These are phyloP conservation scores for Garcia nutans DNA, from an alignment of 345 rosid species.

Conservation along the genomic window DNA sequence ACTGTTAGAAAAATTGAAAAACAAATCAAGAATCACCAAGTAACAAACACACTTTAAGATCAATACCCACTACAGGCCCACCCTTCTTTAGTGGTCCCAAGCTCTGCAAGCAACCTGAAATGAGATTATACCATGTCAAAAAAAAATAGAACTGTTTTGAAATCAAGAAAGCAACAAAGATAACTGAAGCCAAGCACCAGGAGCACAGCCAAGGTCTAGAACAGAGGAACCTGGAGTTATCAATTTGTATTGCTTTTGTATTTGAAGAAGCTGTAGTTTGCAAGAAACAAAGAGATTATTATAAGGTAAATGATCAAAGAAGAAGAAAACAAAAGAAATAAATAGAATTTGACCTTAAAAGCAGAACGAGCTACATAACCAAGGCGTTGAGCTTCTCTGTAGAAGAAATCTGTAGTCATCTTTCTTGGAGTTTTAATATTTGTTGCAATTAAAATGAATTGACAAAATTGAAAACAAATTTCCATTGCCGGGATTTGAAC, in stretches of 20 bases:
- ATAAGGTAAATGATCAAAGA: no score
- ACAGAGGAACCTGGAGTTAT: conserved; percentile 80
- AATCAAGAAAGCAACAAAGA: conserved; percentile 1
- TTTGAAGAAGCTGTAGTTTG: conserved; percentile 72
- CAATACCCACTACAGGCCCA: conserved; percentile 82
- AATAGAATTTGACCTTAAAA: conserved; percentile 59
- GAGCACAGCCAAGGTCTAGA: conserved; percentile 97
- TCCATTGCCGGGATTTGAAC: conserved; percentile 2
- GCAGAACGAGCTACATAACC: conserved; percentile 98
- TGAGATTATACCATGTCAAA: background rate
- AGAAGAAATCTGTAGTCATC: conserved; percentile 96
- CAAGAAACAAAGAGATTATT: background rate
- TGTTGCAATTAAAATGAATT: no score
- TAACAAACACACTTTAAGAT: conserved; percentile 63
- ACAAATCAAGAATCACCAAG: conserved; percentile 2
- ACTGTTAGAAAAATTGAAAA: background rate
- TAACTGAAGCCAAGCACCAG: conserved; percentile 93
- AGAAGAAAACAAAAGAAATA: background rate
- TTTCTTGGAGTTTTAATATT: no score
- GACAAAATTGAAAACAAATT: no score
- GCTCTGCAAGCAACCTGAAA: conserved; percentile 87
- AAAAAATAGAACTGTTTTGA: background rate
- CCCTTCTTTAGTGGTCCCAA: conserved; percentile 80
- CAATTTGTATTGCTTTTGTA: conserved; percentile 76
- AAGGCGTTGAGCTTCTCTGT: conserved; percentile 94